Base-by-base conservation (phyloP, 2,329 filamentous ascomycete genomes). In the Talaromyces amestolkiae region DNA sequence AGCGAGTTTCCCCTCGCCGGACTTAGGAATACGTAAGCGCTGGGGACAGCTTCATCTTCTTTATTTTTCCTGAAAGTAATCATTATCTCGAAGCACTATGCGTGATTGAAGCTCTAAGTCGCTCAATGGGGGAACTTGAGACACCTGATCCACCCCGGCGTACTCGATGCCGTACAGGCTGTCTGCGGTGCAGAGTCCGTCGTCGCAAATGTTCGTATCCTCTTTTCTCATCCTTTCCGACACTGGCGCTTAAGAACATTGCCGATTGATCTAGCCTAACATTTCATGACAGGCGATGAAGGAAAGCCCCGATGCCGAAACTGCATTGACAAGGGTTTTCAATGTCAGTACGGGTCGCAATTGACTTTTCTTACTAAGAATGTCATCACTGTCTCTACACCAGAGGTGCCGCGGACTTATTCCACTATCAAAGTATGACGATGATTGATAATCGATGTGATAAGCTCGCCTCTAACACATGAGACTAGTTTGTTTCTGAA, bases 331-430 rank as follows among this genome's bases (percentile, higher is more conserved):
- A 80, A 83, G 37, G 77, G 78, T 8, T 79, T 83, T 33, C 77
- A 82, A 54, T 85, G 83, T 70, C 77, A 79, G 43, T 85, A 85
- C 69, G 81, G 81, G 13, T 76, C 79, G 2, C 75, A 79, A 24
- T 73, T 84, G 47, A 82, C 79, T 0, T 84, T 85, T 68, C 70
- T 84, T 2, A 75, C 79, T 8, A 83, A 83, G 70, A 84, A 84
- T 68, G 79, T 78, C 5, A 76, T 79, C 54, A 83, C 82, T 22
- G 27, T 56, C 45, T 49, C 45, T 49, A 8, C 45, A 27, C 45
- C 22, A 17, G 11, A 49, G 45, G 22, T 8, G 13, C 45, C 45
- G 5, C 45, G 22, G 22, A 22, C 45, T 24, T 49, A 49, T 22
- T 49, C 45, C 45, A 27, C 19, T 49, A 49, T 49, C 19, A 49